Conservation (phyloP, 805 yeast genomes). For the Starmerella vaccinii region DNA sequence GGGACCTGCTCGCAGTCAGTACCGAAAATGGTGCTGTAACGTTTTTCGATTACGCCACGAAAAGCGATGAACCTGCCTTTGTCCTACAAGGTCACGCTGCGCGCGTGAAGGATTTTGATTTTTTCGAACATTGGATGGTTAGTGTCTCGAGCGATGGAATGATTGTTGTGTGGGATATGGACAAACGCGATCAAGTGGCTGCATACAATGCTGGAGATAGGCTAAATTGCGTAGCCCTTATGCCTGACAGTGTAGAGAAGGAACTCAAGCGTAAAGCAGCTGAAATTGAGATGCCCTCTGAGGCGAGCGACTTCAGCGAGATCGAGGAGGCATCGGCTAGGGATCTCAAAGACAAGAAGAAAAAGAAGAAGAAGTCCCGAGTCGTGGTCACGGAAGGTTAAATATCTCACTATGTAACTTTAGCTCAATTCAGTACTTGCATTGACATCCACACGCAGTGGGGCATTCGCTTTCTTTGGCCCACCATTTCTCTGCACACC, state of each 20-base stretch:
- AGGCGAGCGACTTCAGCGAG: slow-evolving; percentile 20
- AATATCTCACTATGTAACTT: not conserved
- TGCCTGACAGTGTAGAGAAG: slow-evolving; percentile 68
- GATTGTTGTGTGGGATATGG: slow-evolving; percentile 80
- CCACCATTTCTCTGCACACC: slow-evolving; percentile 82
- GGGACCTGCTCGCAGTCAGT: slow-evolving; percentile 52
- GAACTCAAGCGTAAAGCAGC: slow-evolving; percentile 34
- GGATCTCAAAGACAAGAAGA: slow-evolving; percentile 11
- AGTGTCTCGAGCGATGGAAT: slow-evolving; percentile 90
- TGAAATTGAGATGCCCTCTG: slow-evolving; percentile 8
- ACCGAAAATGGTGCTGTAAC: slow-evolving; percentile 60
- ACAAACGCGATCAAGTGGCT: slow-evolving; percentile 65
- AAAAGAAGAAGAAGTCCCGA: slow-evolving; percentile 27
- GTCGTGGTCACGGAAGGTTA: slow-evolving; percentile 21
- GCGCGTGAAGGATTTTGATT: slow-evolving; percentile 70
- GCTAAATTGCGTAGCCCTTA: slow-evolving; percentile 67
- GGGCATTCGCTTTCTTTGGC: slow-evolving; percentile 51
- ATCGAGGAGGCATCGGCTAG: slow-evolving; percentile 9
- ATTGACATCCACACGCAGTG: slow-evolving; percentile 75
- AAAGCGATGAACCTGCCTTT: slow-evolving; percentile 37
- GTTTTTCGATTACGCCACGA: slow-evolving; percentile 36
- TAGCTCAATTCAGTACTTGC: slow-evolving; percentile 29
- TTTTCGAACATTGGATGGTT: slow-evolving; percentile 45
- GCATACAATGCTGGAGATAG: slow-evolving; percentile 87
- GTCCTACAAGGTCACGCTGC: slow-evolving; percentile 68